phyloP scores from a whole-genome alignment of 495 filamentous ascomycete species.

The Massariosphaeria phaeospora region DNA sequence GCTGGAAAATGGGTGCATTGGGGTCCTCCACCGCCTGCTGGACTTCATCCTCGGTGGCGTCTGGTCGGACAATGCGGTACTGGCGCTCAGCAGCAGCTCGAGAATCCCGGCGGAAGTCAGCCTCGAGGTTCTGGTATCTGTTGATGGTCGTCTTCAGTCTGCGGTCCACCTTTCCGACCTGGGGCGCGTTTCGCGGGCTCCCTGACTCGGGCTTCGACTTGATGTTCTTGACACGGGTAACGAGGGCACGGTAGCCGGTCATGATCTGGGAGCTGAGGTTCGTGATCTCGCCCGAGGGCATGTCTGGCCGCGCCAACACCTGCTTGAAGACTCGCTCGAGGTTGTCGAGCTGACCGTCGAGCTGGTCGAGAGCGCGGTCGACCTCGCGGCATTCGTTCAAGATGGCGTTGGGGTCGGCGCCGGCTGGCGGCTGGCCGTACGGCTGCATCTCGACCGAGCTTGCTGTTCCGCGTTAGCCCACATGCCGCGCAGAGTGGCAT shows the following conservation, averaged over 20 bases:
- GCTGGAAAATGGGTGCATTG: conserved; percentile 70
- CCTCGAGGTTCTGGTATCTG: conserved; percentile 72
- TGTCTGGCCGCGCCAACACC: conserved; percentile 29
- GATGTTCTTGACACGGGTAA: conserved; percentile 66
- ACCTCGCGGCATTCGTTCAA: conserved; percentile 79
- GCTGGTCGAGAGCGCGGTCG: conserved; percentile 66
- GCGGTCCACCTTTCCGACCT: conserved; percentile 74
- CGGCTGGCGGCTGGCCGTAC: conserved; percentile 22
- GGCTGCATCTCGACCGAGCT: conserved; percentile 43
- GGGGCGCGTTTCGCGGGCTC: conserved; percentile 62
- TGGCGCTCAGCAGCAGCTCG: conserved; percentile 79
- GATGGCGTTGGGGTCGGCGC: conserved; percentile 57
- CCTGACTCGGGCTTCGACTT: conserved; percentile 73
- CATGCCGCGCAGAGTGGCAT: neutral
- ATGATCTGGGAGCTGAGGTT: conserved; percentile 65
- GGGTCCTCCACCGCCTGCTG: conserved; percentile 66
- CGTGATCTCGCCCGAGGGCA: conserved; percentile 48
- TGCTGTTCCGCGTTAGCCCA: conserved; percentile 15
- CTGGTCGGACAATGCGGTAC: conserved; percentile 81
- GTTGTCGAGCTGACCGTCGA: conserved; percentile 60
- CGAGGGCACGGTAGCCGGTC: conserved; percentile 69
- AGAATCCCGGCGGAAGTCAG: conserved; percentile 68
- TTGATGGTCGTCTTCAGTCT: conserved; percentile 72
- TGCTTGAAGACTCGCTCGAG: conserved; percentile 47
- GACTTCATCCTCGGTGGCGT: conserved; percentile 77